phyloP scores from a whole-genome alignment of 176 grass and related monocot species.

The Otatea glauca region DNA sequence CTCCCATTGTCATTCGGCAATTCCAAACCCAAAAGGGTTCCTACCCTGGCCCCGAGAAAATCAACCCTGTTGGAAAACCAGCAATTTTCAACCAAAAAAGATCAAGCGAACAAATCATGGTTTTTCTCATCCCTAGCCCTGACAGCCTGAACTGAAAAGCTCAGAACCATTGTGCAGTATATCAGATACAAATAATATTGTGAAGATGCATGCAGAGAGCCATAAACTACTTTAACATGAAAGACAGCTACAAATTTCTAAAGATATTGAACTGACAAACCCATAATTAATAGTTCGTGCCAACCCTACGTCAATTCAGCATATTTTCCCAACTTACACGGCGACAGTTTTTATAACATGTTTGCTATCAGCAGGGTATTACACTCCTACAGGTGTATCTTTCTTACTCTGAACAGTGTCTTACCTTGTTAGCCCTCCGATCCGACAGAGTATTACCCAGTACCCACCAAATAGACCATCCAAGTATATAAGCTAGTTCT shows the following conservation, averaged over 20 bases:
- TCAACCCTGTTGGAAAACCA: neutral
- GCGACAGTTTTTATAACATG: neutral
- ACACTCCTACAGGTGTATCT: neutral
- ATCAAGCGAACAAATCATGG: neutral
- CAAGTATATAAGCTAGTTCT: neutral
- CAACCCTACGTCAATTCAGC: neutral
- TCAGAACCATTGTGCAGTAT: neutral
- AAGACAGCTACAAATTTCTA: neutral
- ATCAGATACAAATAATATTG: neutral
- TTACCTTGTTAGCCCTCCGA: neutral
- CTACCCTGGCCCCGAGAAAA: conserved; percentile 4
- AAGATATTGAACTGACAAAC: neutral
- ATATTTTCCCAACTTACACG: neutral
- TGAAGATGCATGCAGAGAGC: neutral
- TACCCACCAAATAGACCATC: neutral
- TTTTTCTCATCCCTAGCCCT: conserved; percentile 3
- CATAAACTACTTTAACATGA: neutral
- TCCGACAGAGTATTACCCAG: neutral
- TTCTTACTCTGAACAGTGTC: neutral
- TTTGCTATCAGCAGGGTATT: neutral
- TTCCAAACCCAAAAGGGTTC: conserved; percentile 4
- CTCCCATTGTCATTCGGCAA: neutral
- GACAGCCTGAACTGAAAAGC: conserved; percentile 12
- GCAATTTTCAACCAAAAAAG: neutral
- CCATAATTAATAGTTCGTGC: neutral